Percentiles rank a stretch among this genome's conserved stretches.
phyloP scores from a whole-genome alignment of 192 early-diverging fungal genomes.

The Funneliformis mosseae region DNA sequence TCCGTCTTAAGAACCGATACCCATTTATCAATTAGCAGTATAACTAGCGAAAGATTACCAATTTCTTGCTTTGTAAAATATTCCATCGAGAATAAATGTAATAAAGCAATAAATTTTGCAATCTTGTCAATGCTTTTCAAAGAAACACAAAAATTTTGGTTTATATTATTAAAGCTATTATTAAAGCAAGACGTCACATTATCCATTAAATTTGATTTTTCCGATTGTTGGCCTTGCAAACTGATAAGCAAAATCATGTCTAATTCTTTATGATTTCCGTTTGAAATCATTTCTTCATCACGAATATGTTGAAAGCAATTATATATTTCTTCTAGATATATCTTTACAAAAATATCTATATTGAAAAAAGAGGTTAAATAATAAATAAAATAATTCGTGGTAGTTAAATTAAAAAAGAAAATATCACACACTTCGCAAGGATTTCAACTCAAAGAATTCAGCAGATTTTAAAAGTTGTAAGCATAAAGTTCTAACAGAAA shows the following conservation, averaged over 20 bases:
- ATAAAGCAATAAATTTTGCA: not conserved
- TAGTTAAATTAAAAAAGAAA: not conserved
- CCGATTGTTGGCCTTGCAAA: not conserved
- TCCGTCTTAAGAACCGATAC: not conserved
- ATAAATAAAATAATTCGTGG: not conserved
- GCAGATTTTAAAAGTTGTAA: conserved; percentile 13
- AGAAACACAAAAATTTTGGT: not conserved
- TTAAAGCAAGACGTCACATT: not conserved
- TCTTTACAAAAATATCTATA: conserved; percentile 4
- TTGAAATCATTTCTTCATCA: not conserved
- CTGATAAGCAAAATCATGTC: not conserved
- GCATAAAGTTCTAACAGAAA: not conserved
- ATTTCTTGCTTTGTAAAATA: conserved; percentile 23
- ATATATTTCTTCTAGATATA: conserved; percentile 14
- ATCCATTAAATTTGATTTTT: not conserved
- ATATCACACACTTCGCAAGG: conserved; percentile 7
- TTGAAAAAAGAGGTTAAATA: not conserved
- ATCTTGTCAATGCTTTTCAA: not conserved
- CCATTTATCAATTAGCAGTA: conserved; percentile 18
- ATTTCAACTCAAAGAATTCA: conserved; percentile 18
- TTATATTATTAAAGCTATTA: too few species aligned
- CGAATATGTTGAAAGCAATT: not conserved
- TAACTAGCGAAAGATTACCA: not conserved
- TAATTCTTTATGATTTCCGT: not conserved
- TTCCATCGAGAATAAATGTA: conserved; percentile 14